Conservation (phyloP, 331 rosid species). For the Phaseolus coccineus region DNA sequence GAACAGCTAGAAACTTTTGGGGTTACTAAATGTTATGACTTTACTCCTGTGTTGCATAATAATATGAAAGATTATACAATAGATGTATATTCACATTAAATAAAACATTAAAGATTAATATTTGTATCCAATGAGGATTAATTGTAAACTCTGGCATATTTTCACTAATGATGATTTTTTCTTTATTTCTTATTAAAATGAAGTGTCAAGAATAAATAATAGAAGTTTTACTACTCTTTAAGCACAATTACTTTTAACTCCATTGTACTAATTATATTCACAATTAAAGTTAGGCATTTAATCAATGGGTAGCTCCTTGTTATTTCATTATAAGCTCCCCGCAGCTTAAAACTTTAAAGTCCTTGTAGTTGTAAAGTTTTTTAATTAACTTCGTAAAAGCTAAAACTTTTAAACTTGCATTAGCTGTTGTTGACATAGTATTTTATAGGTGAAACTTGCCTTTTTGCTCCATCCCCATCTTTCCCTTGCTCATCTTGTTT, state of each 20-base stretch:
- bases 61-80: neutral
- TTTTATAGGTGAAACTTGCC: neutral
- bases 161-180: neutral
- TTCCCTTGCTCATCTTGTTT: neutral
- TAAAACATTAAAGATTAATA: slow-evolving; percentile 10
- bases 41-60: neutral
- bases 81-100: neutral
- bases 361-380: neutral
- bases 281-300: neutral
- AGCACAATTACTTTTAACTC: neutral
- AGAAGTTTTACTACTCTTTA: neutral
- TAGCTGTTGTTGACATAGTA: neutral
- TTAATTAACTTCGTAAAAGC: neutral
- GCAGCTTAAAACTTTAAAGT: neutral
- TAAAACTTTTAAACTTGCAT: neutral
- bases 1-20: neutral
- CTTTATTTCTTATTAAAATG: neutral
- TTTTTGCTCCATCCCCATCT: neutral
- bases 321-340: neutral
- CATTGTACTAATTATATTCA: neutral
- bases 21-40: neutral
- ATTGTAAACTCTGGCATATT: neutral
- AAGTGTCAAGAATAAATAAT: neutral
- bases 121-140: slow-evolving; percentile 13
- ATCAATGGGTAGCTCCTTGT: neutral